Base-by-base conservation (phyloP, 345 rosid species). In the Leavenworthia alabamica region DNA sequence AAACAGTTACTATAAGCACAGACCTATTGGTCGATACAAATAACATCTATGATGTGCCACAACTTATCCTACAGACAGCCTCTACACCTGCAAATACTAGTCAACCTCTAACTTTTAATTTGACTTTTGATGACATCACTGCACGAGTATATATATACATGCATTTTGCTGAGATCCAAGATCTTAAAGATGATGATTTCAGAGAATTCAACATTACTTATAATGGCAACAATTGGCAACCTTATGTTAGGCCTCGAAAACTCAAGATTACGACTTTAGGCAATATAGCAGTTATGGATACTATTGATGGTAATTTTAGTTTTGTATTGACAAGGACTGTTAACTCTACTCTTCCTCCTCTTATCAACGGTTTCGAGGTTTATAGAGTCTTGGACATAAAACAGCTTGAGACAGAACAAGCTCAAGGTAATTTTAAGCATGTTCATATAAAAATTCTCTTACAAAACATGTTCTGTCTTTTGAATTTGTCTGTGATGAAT, bases 101-200 rank as follows among this genome's bases (percentile, higher is more conserved):
- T 27, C 6, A 3, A 3, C 15, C 65, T 4, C 7, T 60, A 32
- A 1, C 0, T 15, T 8, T 76, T 7, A 0, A 0, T 22, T 39
- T 53, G 39, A 11, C 3, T 7, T 4, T 20, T 0, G 13, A 6
- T 0, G 4, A 71, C 12, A 3, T 9, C 5, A 16, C 9, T 11
- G 15, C 22, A 20, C 22, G 4, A 23, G 37, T 66, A 22, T 81
- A 75, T 67, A 11, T 68, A 26, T 78, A 62, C 60, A 53, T 81
- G 75, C 82, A 82, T 63, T 82, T 82, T 0, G 78, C 82, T 5
- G 84, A 80, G 52, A 52, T 82, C 11, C 48, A 40, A 52, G 5
- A 39, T 52, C 73, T 55, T 2, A 12, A 17, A 3, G 22, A 29
- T 16, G 50, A 49, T 41, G 75, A 80, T 16, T 41, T 49, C 4